Evolutionary conservation across 805 yeast species (phyloP).

Genomic region (Brettanomyces bruxellensis): DNA sequence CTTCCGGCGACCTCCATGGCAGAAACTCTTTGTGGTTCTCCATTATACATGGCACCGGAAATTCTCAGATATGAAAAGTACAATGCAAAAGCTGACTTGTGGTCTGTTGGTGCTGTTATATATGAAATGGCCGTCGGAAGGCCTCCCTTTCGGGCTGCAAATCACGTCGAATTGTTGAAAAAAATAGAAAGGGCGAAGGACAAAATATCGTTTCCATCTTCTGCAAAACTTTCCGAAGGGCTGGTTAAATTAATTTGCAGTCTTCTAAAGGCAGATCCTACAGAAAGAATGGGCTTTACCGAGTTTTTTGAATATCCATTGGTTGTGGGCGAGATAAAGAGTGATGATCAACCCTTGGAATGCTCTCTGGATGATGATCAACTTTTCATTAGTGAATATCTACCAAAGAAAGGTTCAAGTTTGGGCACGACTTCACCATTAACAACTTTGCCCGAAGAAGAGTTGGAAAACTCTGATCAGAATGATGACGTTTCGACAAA

Average conservation of each 20-base stretch:
- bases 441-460: neutral
- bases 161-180: slow-evolving; percentile 82
- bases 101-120: slow-evolving; percentile 97
- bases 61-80: slow-evolving; percentile 89
- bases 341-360: slow-evolving; percentile 50
- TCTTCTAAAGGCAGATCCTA: slow-evolving; percentile 73
- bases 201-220: slow-evolving; percentile 64
- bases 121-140: slow-evolving; percentile 95
- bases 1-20: slow-evolving; percentile 91
- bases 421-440: neutral
- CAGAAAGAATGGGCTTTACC: slow-evolving; percentile 77
- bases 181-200: slow-evolving; percentile 80
- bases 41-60: slow-evolving; percentile 98
- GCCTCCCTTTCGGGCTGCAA: slow-evolving; percentile 92
- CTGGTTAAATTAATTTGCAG: slow-evolving; percentile 65
- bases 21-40: slow-evolving; percentile 95
- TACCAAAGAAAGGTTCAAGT: slow-evolving; percentile 13
- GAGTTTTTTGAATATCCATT: slow-evolving; percentile 78
- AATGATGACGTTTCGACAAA: neutral
- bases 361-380: slow-evolving; percentile 67
- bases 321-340: slow-evolving; percentile 37
- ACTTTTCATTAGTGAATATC: slow-evolving; percentile 77
- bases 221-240: slow-evolving; percentile 54
- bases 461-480: neutral
- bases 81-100: slow-evolving; percentile 93